Percentiles rank a stretch among this genome's conserved stretches.
Evolutionary conservation across 2,329 filamentous ascomycete genomes (phyloP).

Genomic region (Aspergillus quadricinctus): DNA sequence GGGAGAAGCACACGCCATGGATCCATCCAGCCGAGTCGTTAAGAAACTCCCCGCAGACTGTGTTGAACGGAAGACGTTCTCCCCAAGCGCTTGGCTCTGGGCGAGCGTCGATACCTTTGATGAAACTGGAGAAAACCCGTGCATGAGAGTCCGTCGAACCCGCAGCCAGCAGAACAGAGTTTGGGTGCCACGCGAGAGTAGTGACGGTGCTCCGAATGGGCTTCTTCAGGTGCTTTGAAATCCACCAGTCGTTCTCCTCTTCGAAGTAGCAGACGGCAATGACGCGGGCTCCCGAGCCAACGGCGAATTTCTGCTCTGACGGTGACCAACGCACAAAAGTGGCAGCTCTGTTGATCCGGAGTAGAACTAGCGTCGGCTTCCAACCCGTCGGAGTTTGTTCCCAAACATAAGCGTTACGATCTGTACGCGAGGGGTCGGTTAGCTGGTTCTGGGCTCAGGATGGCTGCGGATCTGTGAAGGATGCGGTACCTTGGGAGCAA

Average conservation of each 20-base stretch:
- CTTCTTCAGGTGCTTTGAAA: conserved; percentile 99
- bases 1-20: conserved; percentile 88
- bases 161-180: conserved; percentile 89
- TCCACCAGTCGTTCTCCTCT: conserved; percentile 99
- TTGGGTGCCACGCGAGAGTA: conserved; percentile 92
- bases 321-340: conserved; percentile 98
- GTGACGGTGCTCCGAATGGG: conserved; percentile 97
- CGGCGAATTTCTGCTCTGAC: conserved; percentile 94
- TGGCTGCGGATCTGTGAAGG: conserved; percentile 12
- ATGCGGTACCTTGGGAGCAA: conserved; percentile 75
- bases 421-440: conserved; percentile 43
- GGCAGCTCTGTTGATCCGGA: conserved; percentile 93
- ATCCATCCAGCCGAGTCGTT: conserved; percentile 98
- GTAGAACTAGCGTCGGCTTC: conserved; percentile 93
- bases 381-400: conserved; percentile 88
- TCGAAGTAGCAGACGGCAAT: conserved; percentile 99
- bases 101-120: conserved; percentile 86
- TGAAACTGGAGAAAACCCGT: conserved; percentile 88
- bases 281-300: conserved; percentile 89
- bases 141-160: conserved; percentile 98
- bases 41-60: conserved; percentile 91
- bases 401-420: conserved; percentile 97
- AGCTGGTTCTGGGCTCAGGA: not conserved
- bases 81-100: conserved; percentile 90
- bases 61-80: conserved; percentile 94